These are phyloP conservation scores for Xylaria longipes DNA, from an alignment of 495 filamentous ascomycete genomes.

Conservation along the genomic window DNA sequence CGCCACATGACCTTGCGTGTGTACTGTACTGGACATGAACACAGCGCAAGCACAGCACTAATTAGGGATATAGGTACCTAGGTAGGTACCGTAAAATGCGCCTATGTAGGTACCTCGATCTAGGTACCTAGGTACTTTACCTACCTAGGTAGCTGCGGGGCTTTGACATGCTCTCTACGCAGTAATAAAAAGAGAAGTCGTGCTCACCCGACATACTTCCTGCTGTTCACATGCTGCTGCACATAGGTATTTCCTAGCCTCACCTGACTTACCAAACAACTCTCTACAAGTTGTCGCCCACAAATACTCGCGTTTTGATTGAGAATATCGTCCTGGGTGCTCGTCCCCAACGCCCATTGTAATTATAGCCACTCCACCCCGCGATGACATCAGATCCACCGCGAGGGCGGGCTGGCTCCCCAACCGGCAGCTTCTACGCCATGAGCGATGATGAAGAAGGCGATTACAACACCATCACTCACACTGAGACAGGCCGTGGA, in stretches of 20 bases:
- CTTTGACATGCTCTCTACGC: not conserved
- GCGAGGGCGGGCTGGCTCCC: slow-evolving; percentile 61
- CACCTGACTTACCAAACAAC: slow-evolving; percentile 4
- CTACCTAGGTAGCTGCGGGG: slow-evolving; percentile 8
- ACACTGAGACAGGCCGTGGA: slow-evolving; percentile 76
- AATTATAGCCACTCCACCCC: slow-evolving; percentile 28
- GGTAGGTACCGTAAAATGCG: not conserved
- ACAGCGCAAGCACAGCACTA: slow-evolving; percentile 5
- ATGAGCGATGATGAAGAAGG: slow-evolving; percentile 95
- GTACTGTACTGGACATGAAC: not conserved
- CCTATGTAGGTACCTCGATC: not conserved
- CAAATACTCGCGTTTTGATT: not conserved
- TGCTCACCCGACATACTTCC: slow-evolving; percentile 9
- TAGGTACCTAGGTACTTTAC: not conserved
- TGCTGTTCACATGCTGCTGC: slow-evolving; percentile 13
- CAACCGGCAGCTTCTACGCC: slow-evolving; percentile 92
- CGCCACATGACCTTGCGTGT: slow-evolving; percentile 13
- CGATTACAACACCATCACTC: slow-evolving; percentile 94
- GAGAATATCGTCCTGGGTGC: not conserved
- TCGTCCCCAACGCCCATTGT: slow-evolving; percentile 1
- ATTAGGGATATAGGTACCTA: not conserved
- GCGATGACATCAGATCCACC: slow-evolving; percentile 42
- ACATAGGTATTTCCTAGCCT: not conserved
- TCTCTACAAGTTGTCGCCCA: not conserved
- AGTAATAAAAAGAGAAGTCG: not conserved